These are phyloP conservation scores for Arabidopsis lyrata DNA, from an alignment of 441 rosid genomes.

Conservation along the genomic window DNA sequence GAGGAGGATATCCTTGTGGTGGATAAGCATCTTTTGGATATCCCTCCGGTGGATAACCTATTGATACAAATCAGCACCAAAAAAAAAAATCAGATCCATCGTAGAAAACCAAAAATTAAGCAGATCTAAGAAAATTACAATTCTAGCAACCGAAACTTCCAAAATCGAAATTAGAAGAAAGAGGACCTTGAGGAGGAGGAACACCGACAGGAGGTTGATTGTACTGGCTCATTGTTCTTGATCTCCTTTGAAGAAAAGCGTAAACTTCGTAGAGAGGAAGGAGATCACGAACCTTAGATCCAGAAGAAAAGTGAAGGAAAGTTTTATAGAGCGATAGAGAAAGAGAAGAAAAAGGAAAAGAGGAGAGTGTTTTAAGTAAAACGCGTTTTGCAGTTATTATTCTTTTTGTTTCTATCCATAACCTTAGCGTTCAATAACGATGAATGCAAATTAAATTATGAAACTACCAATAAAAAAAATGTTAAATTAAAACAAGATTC, in stretches of 20 bases:
- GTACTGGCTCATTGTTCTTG: conserved; percentile 73
- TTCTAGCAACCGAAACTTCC: background rate
- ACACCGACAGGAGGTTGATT: conserved; percentile 91
- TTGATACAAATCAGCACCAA: background rate
- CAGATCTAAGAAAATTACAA: conserved; percentile 21
- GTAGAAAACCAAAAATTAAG: background rate
- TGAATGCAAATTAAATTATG: background rate
- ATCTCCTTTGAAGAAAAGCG: conserved; percentile 30
- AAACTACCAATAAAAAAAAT: too few relatives aligned
- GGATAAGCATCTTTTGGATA: conserved; percentile 85
- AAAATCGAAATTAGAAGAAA: background rate
- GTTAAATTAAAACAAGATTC: conserved; percentile 12
- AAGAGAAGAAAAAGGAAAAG: background rate
- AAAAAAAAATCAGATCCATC: conserved; percentile 25
- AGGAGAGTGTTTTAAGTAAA: conserved; percentile 24
- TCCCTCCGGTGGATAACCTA: conserved; percentile 89
- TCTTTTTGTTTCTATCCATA: background rate
- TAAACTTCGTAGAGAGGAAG: background rate
- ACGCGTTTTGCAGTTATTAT: conserved; percentile 40
- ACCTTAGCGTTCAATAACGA: conserved; percentile 28
- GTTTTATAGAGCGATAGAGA: conserved; percentile 29
- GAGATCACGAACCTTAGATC: conserved; percentile 37
- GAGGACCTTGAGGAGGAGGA: conserved; percentile 83
- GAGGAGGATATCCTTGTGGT: conserved; percentile 77
- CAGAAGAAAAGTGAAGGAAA: conserved; percentile 5